phyloP scores from a whole-genome alignment of 2,329 filamentous ascomycete genomes.

The Aspergillus sp. region DNA sequence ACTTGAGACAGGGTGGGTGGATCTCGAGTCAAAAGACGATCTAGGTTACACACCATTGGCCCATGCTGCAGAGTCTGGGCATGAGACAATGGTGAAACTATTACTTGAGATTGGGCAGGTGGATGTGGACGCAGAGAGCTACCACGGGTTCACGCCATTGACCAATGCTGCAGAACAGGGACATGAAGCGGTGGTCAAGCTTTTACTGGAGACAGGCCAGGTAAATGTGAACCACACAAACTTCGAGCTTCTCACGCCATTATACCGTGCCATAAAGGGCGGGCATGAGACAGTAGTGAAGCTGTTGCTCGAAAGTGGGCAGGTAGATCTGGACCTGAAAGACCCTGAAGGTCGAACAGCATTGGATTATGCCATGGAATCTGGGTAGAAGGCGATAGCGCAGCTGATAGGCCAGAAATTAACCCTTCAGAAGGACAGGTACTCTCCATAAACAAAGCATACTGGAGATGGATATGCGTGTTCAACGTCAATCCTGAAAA shows the following conservation, averaged over 20 bases:
- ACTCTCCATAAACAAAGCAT: too few relatives aligned
- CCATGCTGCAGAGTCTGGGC: not conserved
- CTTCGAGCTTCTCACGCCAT: not conserved
- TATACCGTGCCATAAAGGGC: not conserved
- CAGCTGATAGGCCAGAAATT: not conserved
- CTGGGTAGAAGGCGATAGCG: not conserved
- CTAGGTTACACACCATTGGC: not conserved
- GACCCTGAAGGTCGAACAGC: not conserved
- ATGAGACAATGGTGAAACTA: not conserved
- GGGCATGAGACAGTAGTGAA: not conserved
- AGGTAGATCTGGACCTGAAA: not conserved
- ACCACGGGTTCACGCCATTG: not conserved
- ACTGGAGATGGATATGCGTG: not conserved
- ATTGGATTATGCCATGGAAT: not conserved
- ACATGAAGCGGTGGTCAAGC: slow-evolving; percentile 4
- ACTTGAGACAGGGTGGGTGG: not conserved
- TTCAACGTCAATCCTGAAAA: too few relatives aligned
- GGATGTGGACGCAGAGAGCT: not conserved
- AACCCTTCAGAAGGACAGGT: too few relatives aligned
- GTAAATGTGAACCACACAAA: not conserved
- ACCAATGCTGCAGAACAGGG: not conserved
- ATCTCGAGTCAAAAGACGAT: not conserved
- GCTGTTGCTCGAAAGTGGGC: slow-evolving; percentile 2
- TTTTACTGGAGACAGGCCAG: not conserved
- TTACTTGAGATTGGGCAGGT: not conserved